These are phyloP conservation scores for Allium fistulosum DNA, from an alignment of 106 monocot species.

Conservation along the genomic window DNA sequence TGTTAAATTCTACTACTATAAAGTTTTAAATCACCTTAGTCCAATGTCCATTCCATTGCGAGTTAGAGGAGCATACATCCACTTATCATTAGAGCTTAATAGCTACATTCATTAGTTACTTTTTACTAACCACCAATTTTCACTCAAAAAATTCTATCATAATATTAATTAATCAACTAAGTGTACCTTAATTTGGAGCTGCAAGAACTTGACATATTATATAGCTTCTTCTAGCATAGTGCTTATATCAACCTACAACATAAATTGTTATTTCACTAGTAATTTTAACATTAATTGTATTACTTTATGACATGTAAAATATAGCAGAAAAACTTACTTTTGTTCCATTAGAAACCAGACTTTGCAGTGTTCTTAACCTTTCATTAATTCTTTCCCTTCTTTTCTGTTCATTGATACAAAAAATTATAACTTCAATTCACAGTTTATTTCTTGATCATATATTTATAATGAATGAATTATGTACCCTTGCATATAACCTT, in stretches of 20 bases:
- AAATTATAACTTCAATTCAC: not conserved
- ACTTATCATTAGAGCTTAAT: constrained; percentile 67
- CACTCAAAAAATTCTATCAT: too few relatives aligned
- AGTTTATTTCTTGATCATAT: not conserved
- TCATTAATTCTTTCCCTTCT: constrained; percentile 88
- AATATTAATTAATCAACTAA: too few relatives aligned
- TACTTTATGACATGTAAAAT: too few relatives aligned
- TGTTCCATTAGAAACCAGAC: constrained; percentile 75
- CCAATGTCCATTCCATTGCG: constrained; percentile 59
- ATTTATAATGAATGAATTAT: not conserved
- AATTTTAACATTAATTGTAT: too few relatives aligned
- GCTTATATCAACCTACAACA: constrained; percentile 72
- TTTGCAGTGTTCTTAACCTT: constrained; percentile 61
- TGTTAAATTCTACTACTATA: too few relatives aligned
- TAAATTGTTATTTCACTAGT: too few relatives aligned
- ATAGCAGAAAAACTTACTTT: constrained; percentile 36
- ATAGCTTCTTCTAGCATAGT: constrained; percentile 93
- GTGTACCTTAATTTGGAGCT: constrained; percentile 94
- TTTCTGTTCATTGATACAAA: constrained; percentile 33
- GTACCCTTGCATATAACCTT: constrained; percentile 65
- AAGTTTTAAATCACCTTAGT: too few relatives aligned
- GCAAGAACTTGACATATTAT: constrained; percentile 90
- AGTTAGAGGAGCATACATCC: constrained; percentile 84
- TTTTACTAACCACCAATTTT: too few relatives aligned
- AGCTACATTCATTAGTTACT: too few relatives aligned